Evolutionary conservation across 768 basidiomycete species (phyloP).

Genomic region (Hysterangium stoloniferum): DNA sequence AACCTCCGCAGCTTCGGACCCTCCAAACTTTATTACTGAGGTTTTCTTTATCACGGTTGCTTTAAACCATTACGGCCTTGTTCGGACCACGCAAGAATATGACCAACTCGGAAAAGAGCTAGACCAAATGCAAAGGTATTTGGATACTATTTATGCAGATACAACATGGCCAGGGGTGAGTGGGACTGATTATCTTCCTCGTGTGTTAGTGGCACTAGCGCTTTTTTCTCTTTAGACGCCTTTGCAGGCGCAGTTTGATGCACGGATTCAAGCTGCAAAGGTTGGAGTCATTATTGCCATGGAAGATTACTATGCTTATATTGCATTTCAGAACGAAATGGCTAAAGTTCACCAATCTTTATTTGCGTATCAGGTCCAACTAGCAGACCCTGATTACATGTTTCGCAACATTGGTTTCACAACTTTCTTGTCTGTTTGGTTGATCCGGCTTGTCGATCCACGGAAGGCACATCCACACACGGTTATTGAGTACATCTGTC

Average conservation of each 20-base stretch:
- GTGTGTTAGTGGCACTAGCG: background rate
- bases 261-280: conserved; percentile 71
- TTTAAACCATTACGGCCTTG: conserved; percentile 83
- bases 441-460: conserved; percentile 86
- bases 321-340: conserved; percentile 48
- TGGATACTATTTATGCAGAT: conserved; percentile 70
- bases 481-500: conserved; percentile 49
- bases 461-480: conserved; percentile 66
- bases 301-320: background rate
- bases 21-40: conserved; percentile 94
- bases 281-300: conserved; percentile 24
- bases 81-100: conserved; percentile 71
- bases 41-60: conserved; percentile 87
- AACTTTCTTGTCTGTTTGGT: conserved; percentile 90
- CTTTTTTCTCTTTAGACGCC: conserved; percentile 43
- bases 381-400: conserved; percentile 80
- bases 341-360: conserved; percentile 64
- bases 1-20: too few relatives aligned
- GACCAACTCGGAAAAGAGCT: conserved; percentile 66
- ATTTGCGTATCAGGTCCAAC: conserved; percentile 74
- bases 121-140: conserved; percentile 68
- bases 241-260: conserved; percentile 68
- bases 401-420: conserved; percentile 74
- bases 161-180: conserved; percentile 78
- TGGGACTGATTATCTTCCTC: conserved; percentile 11